Base-by-base conservation (phyloP, 2,329 filamentous ascomycete species). In the Penicillium sp. region DNA sequence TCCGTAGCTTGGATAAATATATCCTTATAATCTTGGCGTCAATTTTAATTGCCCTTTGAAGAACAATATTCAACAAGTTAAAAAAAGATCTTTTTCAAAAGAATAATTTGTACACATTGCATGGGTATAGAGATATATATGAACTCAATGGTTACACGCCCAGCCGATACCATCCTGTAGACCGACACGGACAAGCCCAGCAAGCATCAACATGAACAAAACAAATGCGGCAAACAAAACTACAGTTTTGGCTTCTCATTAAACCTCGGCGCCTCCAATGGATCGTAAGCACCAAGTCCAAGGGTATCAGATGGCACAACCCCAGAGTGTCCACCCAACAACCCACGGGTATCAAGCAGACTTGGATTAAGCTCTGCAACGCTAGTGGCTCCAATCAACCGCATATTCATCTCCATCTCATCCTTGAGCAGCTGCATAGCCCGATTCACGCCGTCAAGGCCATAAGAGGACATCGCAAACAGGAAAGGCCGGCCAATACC, bases 331-430 rank as follows among this genome's bases (percentile, higher is more conserved):
- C 80, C 78, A 61, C 77, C 80, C 16, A 70, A 48, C 63, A 97
- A 71, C 3, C 88, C 90, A 58, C 88, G 80, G 0, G 85, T 84
- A 71, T 99, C 94, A 19, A 99, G 73, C 73, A 99, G 77, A 26
- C 85, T 86, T 0, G 92, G 88, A 59, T 89, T 90, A 59, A 99
- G 77, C 64, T 99, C 86, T 35, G 86, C 85, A 31, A 99, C 74
- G 57, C 77, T 86, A 19, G 82, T 84, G 56, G 86, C 89, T 10
- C 94, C 94, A 64, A 99, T 91, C 60, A 99, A 78, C 7, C 94
- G 85, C 94, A 99, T 97, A 70, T 93, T 94, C 93, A 97, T 97
- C 78, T 95, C 91, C 84, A 99, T 90, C 82, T 99, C 94, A 69
- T 97, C 94, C 78, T 90, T 91, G 64, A 96, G 82, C 56, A 96